Base-by-base conservation (phyloP, 331 rosid species). In the Ulmus americana region DNA sequence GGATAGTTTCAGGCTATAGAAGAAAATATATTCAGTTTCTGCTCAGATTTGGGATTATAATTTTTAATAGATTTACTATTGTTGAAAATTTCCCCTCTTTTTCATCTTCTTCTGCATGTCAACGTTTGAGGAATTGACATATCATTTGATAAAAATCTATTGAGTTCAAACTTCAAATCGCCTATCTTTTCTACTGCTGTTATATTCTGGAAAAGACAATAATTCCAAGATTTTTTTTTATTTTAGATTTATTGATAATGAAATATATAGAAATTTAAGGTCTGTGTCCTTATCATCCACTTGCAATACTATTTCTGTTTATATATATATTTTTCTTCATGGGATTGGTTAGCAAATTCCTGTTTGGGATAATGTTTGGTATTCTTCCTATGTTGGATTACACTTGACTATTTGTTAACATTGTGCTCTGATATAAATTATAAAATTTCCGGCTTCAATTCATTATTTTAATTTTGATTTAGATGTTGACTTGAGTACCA, bases 161-260 rank as follows among this genome's bases (percentile, higher is more conserved):
- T 20, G 10, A 16, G 0, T 28, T 10, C 6, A 38, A 18, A 55
- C 20, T 9, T 13, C 18, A 35, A 39, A 58, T 58, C 46, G 45
- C 45, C 5, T 15, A 10, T 14, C 18, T 20, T 7, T 6, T 9
- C n/a, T 3, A 11, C 3, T 12, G 22, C 22, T 20, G 22, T 20
- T 20, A 20, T 20, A 20, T 20, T 20, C 2, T 20, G 28, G 18
- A 58, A 48, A 75, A 94, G 1, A 3, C 14, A 11, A 16, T 2
- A 10, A 5, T 11, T 48, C 6, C 5, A 13, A 14, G 16, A 48
- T 48, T 14, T 48, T 48, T 14, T 48, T 48, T 48, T 4, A 7
- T 48, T 48, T 28, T 28, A 3, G 35, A 28, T 28, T 28, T 28
- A 28, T 28, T 28, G 35, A 28, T 28, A 28, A 28, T 28, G 35